Conservation (phyloP, 2,329 filamentous ascomycete genomes). For the Ophiostoma montium region DNA sequence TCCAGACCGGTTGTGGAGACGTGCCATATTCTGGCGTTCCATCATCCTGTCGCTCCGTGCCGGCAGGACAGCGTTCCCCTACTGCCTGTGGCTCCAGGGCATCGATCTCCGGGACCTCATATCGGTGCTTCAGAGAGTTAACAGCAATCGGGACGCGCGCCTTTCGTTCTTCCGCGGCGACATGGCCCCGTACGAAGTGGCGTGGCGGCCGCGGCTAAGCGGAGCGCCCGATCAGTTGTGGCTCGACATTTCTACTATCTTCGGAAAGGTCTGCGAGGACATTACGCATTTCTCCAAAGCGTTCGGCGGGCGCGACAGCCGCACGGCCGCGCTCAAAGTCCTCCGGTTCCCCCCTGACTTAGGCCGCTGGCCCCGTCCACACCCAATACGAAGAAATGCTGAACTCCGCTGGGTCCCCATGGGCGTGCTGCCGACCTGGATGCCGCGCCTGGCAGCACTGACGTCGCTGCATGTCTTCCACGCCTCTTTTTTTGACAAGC, state of each 20-base stretch:
- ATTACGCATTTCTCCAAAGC: conserved; percentile 37
- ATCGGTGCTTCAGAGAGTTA: conserved; percentile 41
- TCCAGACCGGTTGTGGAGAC: too few species aligned
- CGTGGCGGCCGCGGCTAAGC: too few species aligned
- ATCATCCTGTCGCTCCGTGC: conserved; percentile 49
- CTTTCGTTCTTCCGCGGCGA: conserved; percentile 26
- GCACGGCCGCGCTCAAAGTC: conserved; percentile 37
- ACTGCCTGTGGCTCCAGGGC: conserved; percentile 51
- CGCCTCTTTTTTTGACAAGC: conserved; percentile 42
- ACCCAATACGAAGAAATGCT: too few species aligned
- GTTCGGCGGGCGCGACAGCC: conserved; percentile 25
- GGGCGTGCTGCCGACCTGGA: conserved; percentile 41
- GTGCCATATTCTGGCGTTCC: conserved; percentile 52
- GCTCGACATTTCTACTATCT: conserved; percentile 24
- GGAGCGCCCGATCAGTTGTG: conserved; percentile 14
- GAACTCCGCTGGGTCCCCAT: too few species aligned
- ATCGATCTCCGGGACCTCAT: conserved; percentile 49
- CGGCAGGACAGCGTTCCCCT: conserved; percentile 49
- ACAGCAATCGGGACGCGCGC: conserved; percentile 16
- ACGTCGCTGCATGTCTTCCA: conserved; percentile 46
- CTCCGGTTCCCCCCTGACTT: too few species aligned
- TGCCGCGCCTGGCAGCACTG: conserved; percentile 42
- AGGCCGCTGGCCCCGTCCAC: too few species aligned
- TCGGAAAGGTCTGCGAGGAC: conserved; percentile 38
- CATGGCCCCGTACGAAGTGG: conserved; percentile 23